Conservation (phyloP, 176 grass and related monocot species). For the Aegilops speltoides region DNA sequence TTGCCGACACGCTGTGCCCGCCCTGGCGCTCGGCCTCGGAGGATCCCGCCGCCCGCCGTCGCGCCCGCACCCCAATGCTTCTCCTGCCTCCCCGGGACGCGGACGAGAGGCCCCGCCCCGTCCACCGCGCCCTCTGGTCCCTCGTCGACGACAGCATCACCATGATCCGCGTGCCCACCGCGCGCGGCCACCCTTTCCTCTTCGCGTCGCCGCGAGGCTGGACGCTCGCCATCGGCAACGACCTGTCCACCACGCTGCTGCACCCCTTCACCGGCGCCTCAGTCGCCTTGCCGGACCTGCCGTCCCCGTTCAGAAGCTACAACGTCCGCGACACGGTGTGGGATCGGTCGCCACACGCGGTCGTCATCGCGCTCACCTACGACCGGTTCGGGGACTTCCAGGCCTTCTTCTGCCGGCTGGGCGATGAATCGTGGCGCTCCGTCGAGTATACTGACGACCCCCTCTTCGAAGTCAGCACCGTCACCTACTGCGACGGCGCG, state of each 20-base stretch:
- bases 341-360: not conserved
- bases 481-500: constrained; percentile 8
- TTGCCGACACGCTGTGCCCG: no score
- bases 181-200: not conserved
- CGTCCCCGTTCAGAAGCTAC: no score
- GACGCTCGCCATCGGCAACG: not conserved
- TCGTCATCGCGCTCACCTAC: not conserved
- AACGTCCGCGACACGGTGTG: no score
- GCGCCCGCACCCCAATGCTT: no score
- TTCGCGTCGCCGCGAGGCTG: constrained; percentile 4
- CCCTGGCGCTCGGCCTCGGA: no score
- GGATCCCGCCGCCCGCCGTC: no score
- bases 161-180: not conserved
- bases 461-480: not conserved
- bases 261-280: no score
- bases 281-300: no score
- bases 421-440: not conserved
- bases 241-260: no score
- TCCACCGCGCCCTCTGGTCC: not conserved
- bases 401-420: not conserved
- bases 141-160: not conserved
- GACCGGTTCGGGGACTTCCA: no score
- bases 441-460: not conserved
- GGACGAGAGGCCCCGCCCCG: no score
- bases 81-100: no score